These are phyloP conservation scores for Picochlorum costavermella DNA, from an alignment of 139 green algal genomes.

Conservation along the genomic window DNA sequence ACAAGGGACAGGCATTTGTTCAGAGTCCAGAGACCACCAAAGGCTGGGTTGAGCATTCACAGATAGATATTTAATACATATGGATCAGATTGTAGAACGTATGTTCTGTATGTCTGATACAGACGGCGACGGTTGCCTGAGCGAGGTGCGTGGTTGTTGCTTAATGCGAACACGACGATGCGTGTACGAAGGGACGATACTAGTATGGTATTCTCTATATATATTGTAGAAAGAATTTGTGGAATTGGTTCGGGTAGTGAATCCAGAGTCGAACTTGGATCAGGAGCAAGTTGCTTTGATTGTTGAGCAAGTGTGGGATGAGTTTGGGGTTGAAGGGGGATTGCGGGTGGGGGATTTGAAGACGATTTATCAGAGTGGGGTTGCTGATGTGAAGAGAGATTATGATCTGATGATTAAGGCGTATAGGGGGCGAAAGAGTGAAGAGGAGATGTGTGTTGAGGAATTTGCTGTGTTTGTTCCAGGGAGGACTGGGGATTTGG, in stretches of 20 bases:
- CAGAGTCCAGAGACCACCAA: no score
- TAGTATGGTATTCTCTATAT: no score
- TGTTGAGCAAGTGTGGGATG: slow-evolving; percentile 21
- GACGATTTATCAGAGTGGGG: slow-evolving; percentile 19
- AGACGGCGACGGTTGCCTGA: background rate
- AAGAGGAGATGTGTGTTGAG: no score
- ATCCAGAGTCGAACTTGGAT: slow-evolving; percentile 18
- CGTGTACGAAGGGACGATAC: no score
- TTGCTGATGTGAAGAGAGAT: slow-evolving; percentile 20
- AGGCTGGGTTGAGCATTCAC: background rate
- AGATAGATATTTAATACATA: background rate
- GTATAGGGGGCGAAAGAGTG: background rate
- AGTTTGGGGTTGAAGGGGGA: slow-evolving; percentile 13
- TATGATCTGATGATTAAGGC: slow-evolving; percentile 13
- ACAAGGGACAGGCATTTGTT: no score
- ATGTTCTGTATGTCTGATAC: slow-evolving; percentile 5
- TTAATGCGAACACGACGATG: no score
- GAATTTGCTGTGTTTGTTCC: no score
- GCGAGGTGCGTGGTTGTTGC: background rate
- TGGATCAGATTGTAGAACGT: background rate
- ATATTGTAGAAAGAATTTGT: slow-evolving; percentile 17
- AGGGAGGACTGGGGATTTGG: no score
- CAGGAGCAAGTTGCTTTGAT: slow-evolving; percentile 21
- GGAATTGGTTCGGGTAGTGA: slow-evolving; percentile 14
- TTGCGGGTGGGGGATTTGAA: slow-evolving; percentile 20